Base-by-base conservation (phyloP, 257 asterid genomes). In the Nicotiana obtusifolia region DNA sequence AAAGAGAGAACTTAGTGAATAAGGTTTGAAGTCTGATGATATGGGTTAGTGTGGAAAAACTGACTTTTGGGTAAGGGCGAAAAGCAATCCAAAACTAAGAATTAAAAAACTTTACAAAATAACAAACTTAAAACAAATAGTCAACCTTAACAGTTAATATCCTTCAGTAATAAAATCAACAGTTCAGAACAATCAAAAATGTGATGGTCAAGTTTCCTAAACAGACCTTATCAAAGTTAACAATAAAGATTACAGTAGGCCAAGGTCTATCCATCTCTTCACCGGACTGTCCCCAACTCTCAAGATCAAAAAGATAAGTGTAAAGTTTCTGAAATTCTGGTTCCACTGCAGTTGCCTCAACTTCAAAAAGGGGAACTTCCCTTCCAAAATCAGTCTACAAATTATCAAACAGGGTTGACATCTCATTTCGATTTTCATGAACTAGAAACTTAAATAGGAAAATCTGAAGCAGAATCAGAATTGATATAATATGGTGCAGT, bases 281-380 rank as follows among this genome's bases (percentile, higher is more conserved):
- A 26, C 49, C 90, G 77, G 90, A 89, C 86, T 64, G 80, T 65
- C 86, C 99, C 82, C 82, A 90, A 82, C 86, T 88, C 83, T 91
- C 98, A 68, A 91, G 20, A 88, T 94, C 95, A 89, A 96, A 96
- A 28, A 96, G 88, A 89, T 85, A 96, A 56, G 99, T 91, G 78
- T 93, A 96, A 56, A 96, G 93, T 89, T 90, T 94, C 91, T 93
- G 93, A 87, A 93, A 96, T 84, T 96, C 99, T 82, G 91, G 88
- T 85, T 96, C 99, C 64, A 93, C 97, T 57, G 84, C 87, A 73
- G 94, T 91, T 81, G 98, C 98, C 81, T 96, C 99, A 85, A 92
- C 98, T 93, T 94, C 99, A 92, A 90, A 96, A 83, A 93, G 84
- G 78, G 98, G 97, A 57, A 96, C 94, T 87, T 94, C 97, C 89